These are phyloP conservation scores for Talaromyces sp. DNA, from an alignment of 2,329 filamentous ascomycete species.

Conservation along the genomic window DNA sequence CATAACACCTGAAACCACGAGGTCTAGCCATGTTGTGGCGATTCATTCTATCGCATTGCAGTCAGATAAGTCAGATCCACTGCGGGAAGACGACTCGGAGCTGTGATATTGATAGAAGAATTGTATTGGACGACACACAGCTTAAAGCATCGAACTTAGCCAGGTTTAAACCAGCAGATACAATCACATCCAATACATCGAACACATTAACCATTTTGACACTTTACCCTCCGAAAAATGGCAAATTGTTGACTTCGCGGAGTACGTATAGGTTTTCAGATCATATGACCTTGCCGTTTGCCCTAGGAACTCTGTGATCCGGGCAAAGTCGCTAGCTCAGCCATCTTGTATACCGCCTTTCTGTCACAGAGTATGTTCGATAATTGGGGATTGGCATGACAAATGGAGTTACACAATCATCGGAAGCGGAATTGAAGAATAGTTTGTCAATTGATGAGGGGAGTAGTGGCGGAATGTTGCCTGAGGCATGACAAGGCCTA, in stretches of 20 bases:
- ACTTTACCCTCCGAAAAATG: background rate
- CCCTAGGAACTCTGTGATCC: constrained; percentile 8
- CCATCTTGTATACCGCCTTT: background rate
- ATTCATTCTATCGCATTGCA: background rate
- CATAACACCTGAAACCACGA: background rate
- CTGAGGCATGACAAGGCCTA: background rate
- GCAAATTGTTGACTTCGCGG: background rate
- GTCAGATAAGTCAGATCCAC: background rate
- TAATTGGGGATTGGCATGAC: background rate
- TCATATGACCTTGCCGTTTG: constrained; percentile 1
- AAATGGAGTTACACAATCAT: background rate
- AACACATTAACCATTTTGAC: background rate
- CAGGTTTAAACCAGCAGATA: background rate
- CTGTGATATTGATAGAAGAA: background rate
- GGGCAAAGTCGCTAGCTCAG: background rate
- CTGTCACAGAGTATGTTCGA: background rate
- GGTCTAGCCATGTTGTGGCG: background rate
- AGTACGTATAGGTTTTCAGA: background rate
- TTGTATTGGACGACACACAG: background rate
- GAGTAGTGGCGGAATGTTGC: background rate
- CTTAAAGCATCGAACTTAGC: background rate
- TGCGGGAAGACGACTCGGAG: background rate
- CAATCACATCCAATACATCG: constrained; percentile 6
- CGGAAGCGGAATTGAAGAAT: background rate
- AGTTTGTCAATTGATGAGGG: background rate